Base-by-base conservation (phyloP, 768 basidiomycete genomes). In the Mycena maculata region DNA sequence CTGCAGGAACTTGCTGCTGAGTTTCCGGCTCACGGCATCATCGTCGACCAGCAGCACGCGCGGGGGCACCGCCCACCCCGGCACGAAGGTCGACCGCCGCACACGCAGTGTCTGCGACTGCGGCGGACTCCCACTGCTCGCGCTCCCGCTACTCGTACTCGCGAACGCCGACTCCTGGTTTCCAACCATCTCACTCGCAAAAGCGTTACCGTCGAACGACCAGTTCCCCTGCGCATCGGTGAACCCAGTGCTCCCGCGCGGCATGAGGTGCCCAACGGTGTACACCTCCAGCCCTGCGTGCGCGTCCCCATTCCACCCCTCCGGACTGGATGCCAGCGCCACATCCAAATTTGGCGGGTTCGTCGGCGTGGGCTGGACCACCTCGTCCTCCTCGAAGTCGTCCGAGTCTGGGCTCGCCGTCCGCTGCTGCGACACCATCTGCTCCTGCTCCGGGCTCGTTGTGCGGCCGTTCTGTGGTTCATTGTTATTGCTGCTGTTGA, bases 1-100 rank as follows among this genome's bases (percentile, higher is more conserved):
- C 80, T 97, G 92, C 76, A 99, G 78, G 77, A 98, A 97, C 81
- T 96, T 98, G 83, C 89, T 92, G 68, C 92, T 91, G 63, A 99
- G 79, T 75, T 90, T 91, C 63, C 96, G 80, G 76, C 92, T 95
- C 28, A 99, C 95, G 6, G 91, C 91, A 74, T 99, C 97, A 78
- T 99, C 97, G 77, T 99, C 97, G 12, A 99, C 97, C 10, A 99
- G 86, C 55, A 98, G 78, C 60, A 99, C 96, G 0, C 93, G 83
- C 6, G 97, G 97, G 0, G 95, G 92, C 0, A 95, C 92, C 0
- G 93, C 92, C 95, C 95, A 96, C 2, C 91, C 93, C 0, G 94
- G 94, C 0, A 95, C 92, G 71, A 92, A 94, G 60, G 92, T 91
- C 65, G 91, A 89, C 48, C 92, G 79, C 11, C 94, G 83, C 31